Evolutionary conservation across 2,329 filamentous ascomycete genomes (phyloP).

Genomic region (Trichoderma aggressivum): DNA sequence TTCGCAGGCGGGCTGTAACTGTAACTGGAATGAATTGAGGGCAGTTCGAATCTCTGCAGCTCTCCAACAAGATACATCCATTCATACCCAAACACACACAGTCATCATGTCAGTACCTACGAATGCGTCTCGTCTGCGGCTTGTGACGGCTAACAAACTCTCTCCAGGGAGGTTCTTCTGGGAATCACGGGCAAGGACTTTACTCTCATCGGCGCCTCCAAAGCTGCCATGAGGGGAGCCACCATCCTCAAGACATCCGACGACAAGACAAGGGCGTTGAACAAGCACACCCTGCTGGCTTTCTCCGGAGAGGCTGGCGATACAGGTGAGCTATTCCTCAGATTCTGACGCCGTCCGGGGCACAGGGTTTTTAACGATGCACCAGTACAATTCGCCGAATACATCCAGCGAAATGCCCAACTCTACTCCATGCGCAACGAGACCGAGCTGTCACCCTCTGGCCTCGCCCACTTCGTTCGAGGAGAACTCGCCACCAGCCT

Average conservation of each 20-base stretch:
- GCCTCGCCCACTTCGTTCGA: conserved; percentile 88
- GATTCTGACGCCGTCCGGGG: not conserved
- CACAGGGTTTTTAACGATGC: conserved; percentile 24
- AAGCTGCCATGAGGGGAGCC: conserved; percentile 95
- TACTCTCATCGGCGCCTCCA: conserved; percentile 93
- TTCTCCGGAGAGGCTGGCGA: conserved; percentile 96
- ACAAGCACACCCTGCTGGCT: conserved; percentile 91
- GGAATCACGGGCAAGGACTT: conserved; percentile 99
- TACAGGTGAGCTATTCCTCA: conserved; percentile 60
- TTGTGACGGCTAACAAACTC: conserved; percentile 10
- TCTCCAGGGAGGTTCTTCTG: conserved; percentile 85
- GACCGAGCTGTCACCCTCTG: conserved; percentile 83
- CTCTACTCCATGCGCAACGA: conserved; percentile 99
- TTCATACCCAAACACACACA: conserved; percentile 8
- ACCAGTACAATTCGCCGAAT: conserved; percentile 98
- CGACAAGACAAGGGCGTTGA: conserved; percentile 92
- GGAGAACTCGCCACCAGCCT: conserved; percentile 88
- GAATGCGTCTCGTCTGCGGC: not conserved
- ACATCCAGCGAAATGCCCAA: conserved; percentile 96
- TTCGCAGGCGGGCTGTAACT: conserved; percentile 12
- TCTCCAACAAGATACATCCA: conserved; percentile 22
- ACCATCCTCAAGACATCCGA: conserved; percentile 93
- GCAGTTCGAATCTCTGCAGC: conserved; percentile 18
- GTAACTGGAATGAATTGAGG: not conserved
- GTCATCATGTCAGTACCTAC: conserved; percentile 17